Percentiles rank a stretch among this genome's conserved stretches.
phyloP scores from a whole-genome alignment of 2,329 filamentous ascomycete genomes.

The Scedosporium minutisporum region DNA sequence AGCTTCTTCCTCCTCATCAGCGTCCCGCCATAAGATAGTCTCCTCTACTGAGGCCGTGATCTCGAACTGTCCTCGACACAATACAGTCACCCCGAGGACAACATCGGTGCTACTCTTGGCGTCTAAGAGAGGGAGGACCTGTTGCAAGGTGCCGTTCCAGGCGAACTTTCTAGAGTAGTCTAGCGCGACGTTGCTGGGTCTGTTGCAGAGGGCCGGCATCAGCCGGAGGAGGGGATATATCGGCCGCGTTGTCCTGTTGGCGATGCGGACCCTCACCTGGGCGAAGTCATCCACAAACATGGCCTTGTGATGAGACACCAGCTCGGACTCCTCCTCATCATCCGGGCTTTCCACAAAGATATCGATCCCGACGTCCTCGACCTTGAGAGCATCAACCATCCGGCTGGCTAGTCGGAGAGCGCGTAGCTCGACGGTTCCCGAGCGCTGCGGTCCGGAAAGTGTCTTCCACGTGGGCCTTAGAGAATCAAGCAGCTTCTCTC shows the following conservation, averaged over 20 bases:
- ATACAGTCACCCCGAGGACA: constrained; percentile 59
- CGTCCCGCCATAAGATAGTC: constrained; percentile 42
- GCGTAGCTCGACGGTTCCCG: constrained; percentile 66
- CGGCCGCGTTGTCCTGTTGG: constrained; percentile 59
- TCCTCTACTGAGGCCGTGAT: constrained; percentile 75
- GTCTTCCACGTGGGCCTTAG: constrained; percentile 65
- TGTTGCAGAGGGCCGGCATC: constrained; percentile 65
- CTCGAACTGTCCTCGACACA: constrained; percentile 77
- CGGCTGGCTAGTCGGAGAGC: constrained; percentile 62
- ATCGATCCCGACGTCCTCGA: constrained; percentile 67
- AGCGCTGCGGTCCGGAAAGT: constrained; percentile 36
- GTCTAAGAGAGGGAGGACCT: constrained; percentile 53
- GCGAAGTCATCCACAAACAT: constrained; percentile 44
- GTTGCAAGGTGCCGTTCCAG: constrained; percentile 79
- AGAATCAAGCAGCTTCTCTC: constrained; percentile 65
- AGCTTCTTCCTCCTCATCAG: constrained; percentile 18
- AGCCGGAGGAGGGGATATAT: constrained; percentile 67
- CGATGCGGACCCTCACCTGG: constrained; percentile 59
- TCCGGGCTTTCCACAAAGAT: constrained; percentile 39
- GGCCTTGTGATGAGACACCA: constrained; percentile 20
- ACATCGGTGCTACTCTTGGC: constrained; percentile 51
- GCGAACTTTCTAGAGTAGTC: constrained; percentile 75
- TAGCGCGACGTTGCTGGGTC: constrained; percentile 61
- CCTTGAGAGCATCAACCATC: constrained; percentile 74
- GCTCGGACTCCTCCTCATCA: constrained; percentile 12